Conservation (phyloP, 805 yeast genomes). For the Saturnispora sanitii region DNA sequence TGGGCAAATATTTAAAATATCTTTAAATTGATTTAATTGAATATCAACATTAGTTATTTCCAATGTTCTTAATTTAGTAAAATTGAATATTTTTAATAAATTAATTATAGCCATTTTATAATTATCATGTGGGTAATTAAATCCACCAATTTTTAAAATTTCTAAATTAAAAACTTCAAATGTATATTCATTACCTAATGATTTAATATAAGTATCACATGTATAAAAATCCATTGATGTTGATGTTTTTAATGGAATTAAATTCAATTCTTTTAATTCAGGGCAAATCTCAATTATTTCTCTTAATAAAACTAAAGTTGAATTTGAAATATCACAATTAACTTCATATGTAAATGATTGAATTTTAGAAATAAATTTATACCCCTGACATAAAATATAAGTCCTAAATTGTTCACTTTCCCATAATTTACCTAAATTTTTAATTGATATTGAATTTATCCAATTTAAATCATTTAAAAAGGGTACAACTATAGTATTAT, state of each 20-base stretch:
- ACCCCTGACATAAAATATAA: conserved; percentile 1
- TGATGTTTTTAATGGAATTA: not conserved
- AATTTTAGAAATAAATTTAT: not conserved
- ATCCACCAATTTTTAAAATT: not conserved
- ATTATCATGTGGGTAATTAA: not conserved
- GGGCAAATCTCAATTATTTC: conserved; percentile 4
- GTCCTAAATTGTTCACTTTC: conserved; percentile 2
- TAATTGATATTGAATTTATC: not conserved
- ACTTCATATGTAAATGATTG: not conserved
- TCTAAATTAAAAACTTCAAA: conserved; percentile 4
- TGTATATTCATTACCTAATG: not conserved
- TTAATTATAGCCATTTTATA: not conserved
- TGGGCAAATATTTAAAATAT: not conserved
- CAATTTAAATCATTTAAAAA: not conserved
- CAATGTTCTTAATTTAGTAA: not conserved
- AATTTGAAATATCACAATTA: not conserved
- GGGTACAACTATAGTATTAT: conserved; percentile 2
- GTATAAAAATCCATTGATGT: not conserved
- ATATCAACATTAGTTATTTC: not conserved
- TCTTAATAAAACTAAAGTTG: not conserved
- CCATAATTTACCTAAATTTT: conserved; percentile 4
- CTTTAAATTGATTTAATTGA: not conserved
- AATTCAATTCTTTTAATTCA: not conserved
- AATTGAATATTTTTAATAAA: not conserved
- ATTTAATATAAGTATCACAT: not conserved